Percentiles rank a stretch among this genome's conserved stretches.
Evolutionary conservation across 2,329 filamentous ascomycete species (phyloP).

Genomic region (Juglanconis sp.): DNA sequence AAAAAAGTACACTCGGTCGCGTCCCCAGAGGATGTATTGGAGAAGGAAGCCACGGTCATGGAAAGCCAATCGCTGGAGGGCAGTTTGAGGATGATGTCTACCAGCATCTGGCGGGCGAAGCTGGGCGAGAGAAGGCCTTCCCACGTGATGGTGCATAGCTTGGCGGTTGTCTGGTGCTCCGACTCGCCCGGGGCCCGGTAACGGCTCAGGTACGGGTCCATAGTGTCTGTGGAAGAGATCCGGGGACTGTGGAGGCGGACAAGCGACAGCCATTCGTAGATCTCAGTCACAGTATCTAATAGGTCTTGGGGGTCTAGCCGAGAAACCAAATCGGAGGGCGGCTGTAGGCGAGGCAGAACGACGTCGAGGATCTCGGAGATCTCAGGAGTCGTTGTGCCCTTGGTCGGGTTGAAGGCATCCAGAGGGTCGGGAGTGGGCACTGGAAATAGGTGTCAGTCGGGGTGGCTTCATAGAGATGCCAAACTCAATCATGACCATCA

Average conservation of each 20-base stretch:
- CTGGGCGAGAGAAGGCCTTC: conserved; percentile 53
- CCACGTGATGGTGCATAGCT: conserved; percentile 54
- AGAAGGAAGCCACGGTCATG: conserved; percentile 50
- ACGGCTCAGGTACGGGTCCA: conserved; percentile 67
- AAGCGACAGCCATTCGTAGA: conserved; percentile 76
- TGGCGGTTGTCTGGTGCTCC: conserved; percentile 23
- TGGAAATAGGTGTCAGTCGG: conserved; percentile 24
- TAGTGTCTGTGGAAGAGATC: conserved; percentile 50
- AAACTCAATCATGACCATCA: not conserved
- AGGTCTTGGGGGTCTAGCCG: conserved; percentile 45
- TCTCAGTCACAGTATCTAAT: conserved; percentile 59
- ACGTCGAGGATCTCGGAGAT: conserved; percentile 26
- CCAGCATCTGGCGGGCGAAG: conserved; percentile 49
- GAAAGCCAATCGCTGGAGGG: conserved; percentile 53
- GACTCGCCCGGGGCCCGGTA: conserved; percentile 55
- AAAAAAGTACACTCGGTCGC: conserved; percentile 52
- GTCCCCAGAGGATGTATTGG: conserved; percentile 40
- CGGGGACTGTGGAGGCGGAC: conserved; percentile 64
- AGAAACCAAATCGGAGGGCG: conserved; percentile 29
- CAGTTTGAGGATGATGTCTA: conserved; percentile 40
- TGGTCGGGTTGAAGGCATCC: conserved; percentile 39
- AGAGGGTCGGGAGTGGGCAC: conserved; percentile 50
- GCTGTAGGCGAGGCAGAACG: conserved; percentile 32
- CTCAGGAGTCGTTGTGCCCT: conserved; percentile 35
- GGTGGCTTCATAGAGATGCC: conserved; percentile 12